Base-by-base conservation (phyloP, 2,329 filamentous ascomycete species). In the Trichothecium sympodiale region DNA sequence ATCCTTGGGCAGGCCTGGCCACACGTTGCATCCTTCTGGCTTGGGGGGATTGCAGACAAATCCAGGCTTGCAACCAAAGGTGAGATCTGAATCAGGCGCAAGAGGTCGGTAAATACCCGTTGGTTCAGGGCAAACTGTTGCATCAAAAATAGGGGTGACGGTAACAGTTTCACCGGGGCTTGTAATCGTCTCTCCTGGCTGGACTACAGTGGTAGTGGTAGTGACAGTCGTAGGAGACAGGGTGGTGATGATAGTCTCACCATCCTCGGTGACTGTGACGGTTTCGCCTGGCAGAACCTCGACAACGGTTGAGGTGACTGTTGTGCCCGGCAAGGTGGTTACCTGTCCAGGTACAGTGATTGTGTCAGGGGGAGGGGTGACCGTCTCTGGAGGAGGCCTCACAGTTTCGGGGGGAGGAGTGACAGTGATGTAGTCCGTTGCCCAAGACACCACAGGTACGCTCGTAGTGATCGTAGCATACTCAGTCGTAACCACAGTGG, bases 41-140 rank as follows among this genome's bases (percentile, higher is more conserved):
- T 66, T 73, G 3, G 56, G 57, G n/a, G 64, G 62, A 41, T 61
- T 64, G 54, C 73, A 77, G 18, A 76, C 60, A 13, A 48, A 65
- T 23, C 71, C 69, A 3, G 71, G 68, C 10, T 42, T 34, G 47
- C 73, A 77, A 34, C 72, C 73, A 58, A 65, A 76, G 1, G 68
- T 71, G 28, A 54, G 55, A 35, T 70, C 44, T 2, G 65, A 65
- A 14, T 45, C 45, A 4, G 52, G 46, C 29, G 57, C 38, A 12
- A 64, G 54, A 2, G 51, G 42, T 10, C 33, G 49, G 37, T 27
- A 52, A 31, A 15, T 37, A 18, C 63, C 62, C 3, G 64, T 63
- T 3, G 69, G 66, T 2, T 55, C 51, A 4, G 67, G 53, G 39
- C 71, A 75, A 4, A 59, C 42, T 12, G 56, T 59, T 8, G 65